These are phyloP conservation scores for Ceriops zippeliana DNA, from an alignment of 345 rosid genomes.

Conservation along the genomic window DNA sequence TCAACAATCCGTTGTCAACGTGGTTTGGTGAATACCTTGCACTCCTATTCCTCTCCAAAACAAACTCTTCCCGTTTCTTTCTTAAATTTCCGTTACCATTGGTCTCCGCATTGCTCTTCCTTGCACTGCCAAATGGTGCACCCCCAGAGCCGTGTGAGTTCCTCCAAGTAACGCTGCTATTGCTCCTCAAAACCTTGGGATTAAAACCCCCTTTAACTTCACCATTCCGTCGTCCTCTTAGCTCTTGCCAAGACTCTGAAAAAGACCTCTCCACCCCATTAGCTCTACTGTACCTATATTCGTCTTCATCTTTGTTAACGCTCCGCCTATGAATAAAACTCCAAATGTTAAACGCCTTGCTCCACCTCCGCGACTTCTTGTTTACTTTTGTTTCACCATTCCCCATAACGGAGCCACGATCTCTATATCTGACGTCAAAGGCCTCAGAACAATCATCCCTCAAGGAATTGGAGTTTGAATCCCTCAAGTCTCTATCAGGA, in stretches of 20 bases:
- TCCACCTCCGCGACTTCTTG: constrained; percentile 77
- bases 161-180: constrained; percentile 96
- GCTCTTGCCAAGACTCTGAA: constrained; percentile 87
- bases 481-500: constrained; percentile 51
- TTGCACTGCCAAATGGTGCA: constrained; percentile 43
- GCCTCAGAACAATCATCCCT: constrained; percentile 79
- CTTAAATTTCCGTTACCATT: constrained; percentile 52
- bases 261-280: constrained; percentile 68
- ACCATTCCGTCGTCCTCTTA: constrained; percentile 60
- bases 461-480: constrained; percentile 62
- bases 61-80: constrained; percentile 58
- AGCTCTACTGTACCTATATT: constrained; percentile 59
- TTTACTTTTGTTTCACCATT: constrained; percentile 50
- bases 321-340: constrained; percentile 64
- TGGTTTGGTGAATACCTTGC: constrained; percentile 74
- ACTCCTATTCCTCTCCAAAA: constrained; percentile 69
- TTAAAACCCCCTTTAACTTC: constrained; percentile 55
- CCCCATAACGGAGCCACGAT: constrained; percentile 46
- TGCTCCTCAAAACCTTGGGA: constrained; percentile 79
- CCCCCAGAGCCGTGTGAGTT: constrained; percentile 47
- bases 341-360: constrained; percentile 85
- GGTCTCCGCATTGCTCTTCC: constrained; percentile 57
- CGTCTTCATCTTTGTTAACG: constrained; percentile 64
- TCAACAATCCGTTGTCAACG: constrained; percentile 69
- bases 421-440: constrained; percentile 57